A percentile compares a stretch with the other conserved stretches of the same genome.
These are phyloP conservation scores for Malus hybrid DNA, from an alignment of 331 rosid species.

Conservation along the genomic window DNA sequence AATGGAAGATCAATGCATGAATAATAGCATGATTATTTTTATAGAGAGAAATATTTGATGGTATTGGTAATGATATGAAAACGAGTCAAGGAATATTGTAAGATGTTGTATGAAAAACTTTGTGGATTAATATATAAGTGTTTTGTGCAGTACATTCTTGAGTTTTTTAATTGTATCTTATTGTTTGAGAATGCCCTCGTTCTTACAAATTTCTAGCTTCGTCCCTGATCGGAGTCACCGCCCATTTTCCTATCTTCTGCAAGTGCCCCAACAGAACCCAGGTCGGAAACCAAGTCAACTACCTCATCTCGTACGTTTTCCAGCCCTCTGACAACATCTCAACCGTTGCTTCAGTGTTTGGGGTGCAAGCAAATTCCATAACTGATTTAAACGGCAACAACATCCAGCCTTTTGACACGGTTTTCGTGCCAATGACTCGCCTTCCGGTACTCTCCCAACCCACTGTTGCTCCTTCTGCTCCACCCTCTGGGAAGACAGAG, in stretches of 20 bases:
- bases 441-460: constrained; percentile 61
- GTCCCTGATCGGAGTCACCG: constrained; percentile 31
- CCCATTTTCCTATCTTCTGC: constrained; percentile 66
- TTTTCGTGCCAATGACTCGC: constrained; percentile 55
- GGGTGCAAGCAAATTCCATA: constrained; percentile 25
- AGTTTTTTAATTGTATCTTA: too few species aligned
- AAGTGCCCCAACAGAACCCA: constrained; percentile 53
- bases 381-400: constrained; percentile 23
- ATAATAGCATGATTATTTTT: too few species aligned
- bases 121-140: too few species aligned
- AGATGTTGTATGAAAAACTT: too few species aligned
- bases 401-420: constrained; percentile 31
- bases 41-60: too few species aligned
- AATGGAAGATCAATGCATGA: too few species aligned
- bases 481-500: constrained; percentile 20
- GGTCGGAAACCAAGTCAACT: constrained; percentile 13
- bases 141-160: too few species aligned
- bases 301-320: constrained; percentile 60
- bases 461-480: constrained; percentile 4
- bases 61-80: too few species aligned
- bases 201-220: too few species aligned
- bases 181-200: too few species aligned
- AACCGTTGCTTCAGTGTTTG: constrained; percentile 46
- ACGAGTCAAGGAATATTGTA: too few species aligned
- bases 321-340: constrained; percentile 64